Evolutionary conservation across 2,329 filamentous ascomycete species (phyloP), one percentile per base, ranked within the genome.

Genomic region (Apiospora malaysiana): DNA sequence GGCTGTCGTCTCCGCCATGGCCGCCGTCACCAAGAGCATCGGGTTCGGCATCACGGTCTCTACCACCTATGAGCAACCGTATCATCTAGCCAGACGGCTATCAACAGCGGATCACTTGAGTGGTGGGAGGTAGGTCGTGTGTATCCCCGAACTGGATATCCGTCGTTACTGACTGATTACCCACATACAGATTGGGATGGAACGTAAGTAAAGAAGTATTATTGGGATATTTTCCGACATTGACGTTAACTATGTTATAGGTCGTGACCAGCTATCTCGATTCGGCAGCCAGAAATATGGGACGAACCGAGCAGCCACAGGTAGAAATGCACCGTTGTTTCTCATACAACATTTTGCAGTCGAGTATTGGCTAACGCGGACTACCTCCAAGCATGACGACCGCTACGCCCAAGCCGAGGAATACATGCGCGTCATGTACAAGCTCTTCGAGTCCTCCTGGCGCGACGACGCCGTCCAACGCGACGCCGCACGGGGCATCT

Each of bases 231-330:
- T 1, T 14, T 9, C 2, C 9, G 6, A 4, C 23, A 14, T 70
- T 40, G 69, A 37, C 69, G 23, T 4, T 16, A 45, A 23, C n/a
- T 51, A n/a, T 4, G 16, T 14, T 1, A 16, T n/a, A 88, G 82
- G 89, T 93, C 69, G 91, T 93, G 0, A 93, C 91, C 0, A 89
- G 90, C 68, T 93, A 93, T 76, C 84, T 93, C 0, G 90, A 93
- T 77, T 91, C 88, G 0, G 91, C 91, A 0, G 91, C 91, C 0
- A 85, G 86, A 14, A 93, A 93, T 76, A 81, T 93, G 66, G 89
- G 90, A 1, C 85, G 86, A 46, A 82, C 84, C 14, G 83, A 89
- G 25, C 90, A 92, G 75, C 83, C 84, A 77, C 72, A 77, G 70
- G 79, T 80, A 73, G 70, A 73, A 4, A 16, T 14, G 82, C 84